Percentiles rank a stretch among this genome's conserved stretches.
phyloP scores from a whole-genome alignment of 2,329 filamentous ascomycete species.

The Fusarium mangiferae region DNA sequence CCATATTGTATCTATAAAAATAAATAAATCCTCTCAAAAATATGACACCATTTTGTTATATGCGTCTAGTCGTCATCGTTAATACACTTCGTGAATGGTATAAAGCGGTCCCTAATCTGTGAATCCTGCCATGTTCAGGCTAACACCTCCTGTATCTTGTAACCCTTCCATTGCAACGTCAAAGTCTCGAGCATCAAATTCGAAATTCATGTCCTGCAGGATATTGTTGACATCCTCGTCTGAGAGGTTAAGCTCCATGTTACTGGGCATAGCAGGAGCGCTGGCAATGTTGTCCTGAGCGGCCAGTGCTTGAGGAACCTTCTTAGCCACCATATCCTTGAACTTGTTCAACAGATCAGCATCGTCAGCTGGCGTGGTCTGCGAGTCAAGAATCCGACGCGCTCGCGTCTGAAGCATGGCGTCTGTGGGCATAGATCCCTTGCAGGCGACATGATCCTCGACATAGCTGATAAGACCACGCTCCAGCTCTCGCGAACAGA shows the following conservation, averaged over 20 bases:
- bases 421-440: constrained; percentile 59
- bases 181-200: constrained; percentile 48
- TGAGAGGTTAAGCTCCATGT: constrained; percentile 51
- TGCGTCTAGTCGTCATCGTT: constrained; percentile 8
- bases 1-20: not conserved
- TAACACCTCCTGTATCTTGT: constrained; percentile 47
- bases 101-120: constrained; percentile 39
- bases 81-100: constrained; percentile 35
- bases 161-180: constrained; percentile 42
- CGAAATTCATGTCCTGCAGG: constrained; percentile 57
- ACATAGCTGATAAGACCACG: constrained; percentile 62
- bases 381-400: constrained; percentile 58
- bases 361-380: constrained; percentile 66
- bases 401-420: constrained; percentile 59
- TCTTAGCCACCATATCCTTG: constrained; percentile 56
- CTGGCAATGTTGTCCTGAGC: constrained; percentile 1
- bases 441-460: constrained; percentile 50
- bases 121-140: constrained; percentile 39
- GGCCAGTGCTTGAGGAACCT: constrained; percentile 35
- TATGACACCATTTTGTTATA: constrained; percentile 1
- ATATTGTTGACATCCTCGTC: constrained; percentile 54
- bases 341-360: constrained; percentile 63
- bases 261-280: constrained; percentile 38
- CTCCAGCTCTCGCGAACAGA: constrained; percentile 69
- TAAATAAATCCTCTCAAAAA: not conserved